These are phyloP conservation scores for Coniochaeta prunicola DNA, from an alignment of 2,329 filamentous ascomycete species.

Conservation along the genomic window DNA sequence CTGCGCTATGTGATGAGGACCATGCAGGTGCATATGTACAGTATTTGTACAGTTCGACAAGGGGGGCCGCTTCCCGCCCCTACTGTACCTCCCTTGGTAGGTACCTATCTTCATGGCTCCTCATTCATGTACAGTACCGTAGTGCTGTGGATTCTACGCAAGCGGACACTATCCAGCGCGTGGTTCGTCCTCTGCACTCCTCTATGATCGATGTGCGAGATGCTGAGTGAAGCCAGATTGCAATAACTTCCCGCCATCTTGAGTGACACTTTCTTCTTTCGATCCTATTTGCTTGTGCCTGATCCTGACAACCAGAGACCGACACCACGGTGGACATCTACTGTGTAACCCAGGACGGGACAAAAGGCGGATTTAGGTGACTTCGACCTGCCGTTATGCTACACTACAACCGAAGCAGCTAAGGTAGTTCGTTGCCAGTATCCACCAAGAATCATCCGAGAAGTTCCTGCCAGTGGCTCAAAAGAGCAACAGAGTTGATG, in stretches of 20 bases:
- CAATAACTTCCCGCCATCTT: neutral
- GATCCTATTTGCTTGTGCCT: neutral
- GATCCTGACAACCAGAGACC: neutral
- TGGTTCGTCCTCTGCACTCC: neutral
- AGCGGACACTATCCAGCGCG: too few relatives aligned
- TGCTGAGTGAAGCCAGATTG: neutral
- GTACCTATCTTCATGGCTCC: too few relatives aligned
- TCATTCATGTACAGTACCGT: too few relatives aligned
- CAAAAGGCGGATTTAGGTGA: neutral
- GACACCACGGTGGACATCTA: neutral
- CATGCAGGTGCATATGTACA: constrained; percentile 1
- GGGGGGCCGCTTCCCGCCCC: neutral
- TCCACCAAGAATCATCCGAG: too few relatives aligned
- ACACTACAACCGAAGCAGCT: too few relatives aligned
- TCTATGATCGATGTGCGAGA: neutral
- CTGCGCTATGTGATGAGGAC: neutral
- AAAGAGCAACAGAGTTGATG: too few relatives aligned
- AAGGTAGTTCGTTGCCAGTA: too few relatives aligned
- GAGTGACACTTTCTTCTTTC: neutral
- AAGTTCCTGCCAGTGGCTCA: too few relatives aligned
- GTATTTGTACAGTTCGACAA: too few relatives aligned
- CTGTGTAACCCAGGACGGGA: neutral
- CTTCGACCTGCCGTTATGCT: neutral
- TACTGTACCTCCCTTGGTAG: neutral
- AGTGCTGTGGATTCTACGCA: too few relatives aligned